phyloP scores from a whole-genome alignment of 176 grass and related monocot species.

The Ensete ventricosum region DNA sequence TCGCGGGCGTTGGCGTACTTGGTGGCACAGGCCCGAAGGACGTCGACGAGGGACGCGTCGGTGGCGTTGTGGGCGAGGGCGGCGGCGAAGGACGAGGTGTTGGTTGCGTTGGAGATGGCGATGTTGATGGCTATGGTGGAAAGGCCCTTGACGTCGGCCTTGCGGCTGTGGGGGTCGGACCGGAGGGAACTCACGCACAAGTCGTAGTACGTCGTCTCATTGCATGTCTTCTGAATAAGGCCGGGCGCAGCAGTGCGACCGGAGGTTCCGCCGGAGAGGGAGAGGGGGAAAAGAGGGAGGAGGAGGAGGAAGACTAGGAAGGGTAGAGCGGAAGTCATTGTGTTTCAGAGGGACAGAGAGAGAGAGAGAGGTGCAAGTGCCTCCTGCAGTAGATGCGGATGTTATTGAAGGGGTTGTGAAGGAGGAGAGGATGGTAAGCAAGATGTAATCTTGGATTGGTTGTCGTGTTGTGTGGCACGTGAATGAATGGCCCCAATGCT shows the following conservation, averaged over 20 bases:
- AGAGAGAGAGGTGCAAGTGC: too few relatives aligned
- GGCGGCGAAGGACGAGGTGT: constrained; percentile 34
- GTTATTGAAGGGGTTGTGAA: too few relatives aligned
- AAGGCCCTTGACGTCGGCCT: constrained; percentile 57
- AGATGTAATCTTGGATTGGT: too few relatives aligned
- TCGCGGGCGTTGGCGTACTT: constrained; percentile 51
- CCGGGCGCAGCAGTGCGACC: background rate
- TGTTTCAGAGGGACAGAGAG: too few relatives aligned
- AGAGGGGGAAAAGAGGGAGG: background rate
- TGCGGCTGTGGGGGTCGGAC: constrained; percentile 48
- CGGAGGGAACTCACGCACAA: constrained; percentile 56
- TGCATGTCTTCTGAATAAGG: constrained; percentile 62
- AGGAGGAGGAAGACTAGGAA: background rate
- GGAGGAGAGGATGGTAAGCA: too few relatives aligned
- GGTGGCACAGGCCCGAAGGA: constrained; percentile 45
- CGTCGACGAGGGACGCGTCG: constrained; percentile 22
- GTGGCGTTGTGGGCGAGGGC: constrained; percentile 21
- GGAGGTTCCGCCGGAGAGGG: background rate
- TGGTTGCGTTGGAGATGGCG: constrained; percentile 50
- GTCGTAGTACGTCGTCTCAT: constrained; percentile 65
- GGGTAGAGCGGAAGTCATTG: background rate
- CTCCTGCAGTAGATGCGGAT: too few relatives aligned
- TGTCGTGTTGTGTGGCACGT: too few relatives aligned
- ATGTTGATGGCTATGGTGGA: constrained; percentile 48
- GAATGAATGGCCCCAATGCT: too few relatives aligned